Percentiles rank a stretch among this genome's conserved stretches.
phyloP scores from a whole-genome alignment of 169 alveolate species.

The Cryptosporidium canis region DNA sequence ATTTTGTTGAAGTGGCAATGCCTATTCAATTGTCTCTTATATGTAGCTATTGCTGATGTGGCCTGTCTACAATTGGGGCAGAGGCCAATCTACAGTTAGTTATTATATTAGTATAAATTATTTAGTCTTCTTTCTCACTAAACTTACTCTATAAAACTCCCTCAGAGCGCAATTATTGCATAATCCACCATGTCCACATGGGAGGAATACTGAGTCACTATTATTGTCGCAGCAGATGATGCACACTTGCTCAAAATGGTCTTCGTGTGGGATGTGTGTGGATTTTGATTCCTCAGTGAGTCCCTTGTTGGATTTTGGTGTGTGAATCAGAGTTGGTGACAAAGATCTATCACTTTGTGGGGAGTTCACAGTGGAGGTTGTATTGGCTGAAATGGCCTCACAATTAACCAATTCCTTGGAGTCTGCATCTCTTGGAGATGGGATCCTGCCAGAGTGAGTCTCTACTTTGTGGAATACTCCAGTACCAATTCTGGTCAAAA shows the following conservation, averaged over 20 bases:
- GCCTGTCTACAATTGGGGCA: constrained; percentile 67
- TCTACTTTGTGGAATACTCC: constrained; percentile 34
- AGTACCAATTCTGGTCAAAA: constrained; percentile 38
- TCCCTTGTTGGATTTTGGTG: background rate
- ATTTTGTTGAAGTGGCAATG: background rate
- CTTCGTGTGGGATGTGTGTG: background rate
- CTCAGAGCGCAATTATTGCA: constrained; percentile 49
- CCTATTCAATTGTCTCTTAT: background rate
- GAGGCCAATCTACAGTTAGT: constrained; percentile 33
- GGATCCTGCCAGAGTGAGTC: background rate
- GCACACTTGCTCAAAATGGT: background rate
- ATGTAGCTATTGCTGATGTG: constrained; percentile 48
- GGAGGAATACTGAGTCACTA: constrained; percentile 37
- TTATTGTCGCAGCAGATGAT: constrained; percentile 59
- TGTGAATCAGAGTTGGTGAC: background rate
- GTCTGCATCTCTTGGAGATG: background rate
- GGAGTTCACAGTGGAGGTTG: constrained; percentile 9
- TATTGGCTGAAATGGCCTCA: background rate
- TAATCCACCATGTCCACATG: constrained; percentile 69
- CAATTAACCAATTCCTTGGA: background rate
- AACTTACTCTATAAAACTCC: constrained; percentile 59
- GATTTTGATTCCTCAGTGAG: background rate
- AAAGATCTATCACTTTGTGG: background rate
- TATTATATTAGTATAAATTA: background rate
- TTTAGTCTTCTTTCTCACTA: background rate